Percentiles rank a stretch among this genome's conserved stretches.
These are phyloP conservation scores for Didymella pomorum DNA, from an alignment of 2,329 filamentous ascomycete species.

Conservation along the genomic window DNA sequence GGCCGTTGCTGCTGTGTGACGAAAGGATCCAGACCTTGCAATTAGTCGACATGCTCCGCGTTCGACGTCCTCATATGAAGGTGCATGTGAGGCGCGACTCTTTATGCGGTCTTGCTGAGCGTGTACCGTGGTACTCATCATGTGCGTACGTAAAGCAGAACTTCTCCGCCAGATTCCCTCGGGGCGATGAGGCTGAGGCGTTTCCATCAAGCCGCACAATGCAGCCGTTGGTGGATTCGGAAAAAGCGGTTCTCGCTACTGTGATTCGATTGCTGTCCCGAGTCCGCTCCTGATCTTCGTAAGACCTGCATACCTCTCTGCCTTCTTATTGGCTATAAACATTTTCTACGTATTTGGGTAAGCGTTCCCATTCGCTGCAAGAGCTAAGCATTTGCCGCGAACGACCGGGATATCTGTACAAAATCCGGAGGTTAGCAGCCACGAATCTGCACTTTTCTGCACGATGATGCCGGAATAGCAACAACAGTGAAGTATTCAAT, in stretches of 20 bases:
- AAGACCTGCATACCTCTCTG: slow-evolving; percentile 32
- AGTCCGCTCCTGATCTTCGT: slow-evolving; percentile 31
- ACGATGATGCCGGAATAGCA: slow-evolving; percentile 20
- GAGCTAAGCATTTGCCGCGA: slow-evolving; percentile 12
- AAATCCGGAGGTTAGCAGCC: slow-evolving; percentile 6
- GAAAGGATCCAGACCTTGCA: slow-evolving; percentile 28
- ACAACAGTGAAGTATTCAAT: slow-evolving; percentile 1
- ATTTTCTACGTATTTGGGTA: slow-evolving; percentile 19
- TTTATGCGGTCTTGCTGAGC: not conserved
- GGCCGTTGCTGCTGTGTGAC: slow-evolving; percentile 35
- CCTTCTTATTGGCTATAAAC: slow-evolving; percentile 30
- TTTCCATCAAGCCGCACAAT: slow-evolving; percentile 22
- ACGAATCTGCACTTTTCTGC: slow-evolving; percentile 18
- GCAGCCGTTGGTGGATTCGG: slow-evolving; percentile 36
- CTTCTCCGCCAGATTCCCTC: not conserved
- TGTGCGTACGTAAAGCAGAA: slow-evolving; percentile 3
- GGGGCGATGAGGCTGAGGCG: slow-evolving; percentile 14
- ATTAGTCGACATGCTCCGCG: slow-evolving; percentile 21
- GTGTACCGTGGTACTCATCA: not conserved
- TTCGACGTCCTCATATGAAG: slow-evolving; percentile 2
- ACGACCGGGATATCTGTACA: slow-evolving; percentile 18
- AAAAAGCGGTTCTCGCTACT: slow-evolving; percentile 22
- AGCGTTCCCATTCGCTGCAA: slow-evolving; percentile 28
- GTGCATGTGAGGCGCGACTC: not conserved
- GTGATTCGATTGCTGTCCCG: slow-evolving; percentile 31